Evolutionary conservation across 768 basidiomycete genomes (phyloP), one percentile per base, ranked within the genome.

Genomic region (Leccinum fibrillosum): DNA sequence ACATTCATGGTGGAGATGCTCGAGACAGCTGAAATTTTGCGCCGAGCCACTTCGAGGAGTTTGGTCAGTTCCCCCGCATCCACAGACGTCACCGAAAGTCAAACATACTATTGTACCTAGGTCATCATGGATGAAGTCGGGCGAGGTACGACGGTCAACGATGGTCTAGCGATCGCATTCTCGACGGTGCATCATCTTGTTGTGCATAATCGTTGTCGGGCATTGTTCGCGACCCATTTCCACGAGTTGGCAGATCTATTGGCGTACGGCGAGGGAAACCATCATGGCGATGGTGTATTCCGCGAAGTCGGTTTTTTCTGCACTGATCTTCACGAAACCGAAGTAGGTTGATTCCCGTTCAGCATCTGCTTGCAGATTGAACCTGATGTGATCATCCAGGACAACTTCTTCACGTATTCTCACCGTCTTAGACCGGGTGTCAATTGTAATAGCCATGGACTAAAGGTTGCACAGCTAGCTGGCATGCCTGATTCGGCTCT

Each of bases 71-170:
- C 25, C 37, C 37, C 0, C 59, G 32, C 52, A 51, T 53, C 49
- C 34, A 17, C 21, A 12, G 51, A 35, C 25, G 15, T 37, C 21
- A 32, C 11, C 1, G 30, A 59, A 34, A 42, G 11, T 53, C 52
- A 39, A 66, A 54, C 5, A 54, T 57, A 32, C 26, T 47, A 12
- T 0, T 44, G 42, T 21, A 23, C 26, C 28, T 64, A 94, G 92
- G 90, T 98, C n/a, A 95, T 99, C 61, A 95, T 99, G 92, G 96
- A 99, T 69, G 96, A 99, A 77, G 94, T 99, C n/a, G 96, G 96
- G 6, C 78, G 96, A 64, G 96, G 96, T 34, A 98, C 96, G 5
- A 94, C 94, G 0, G 86, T 94, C 8, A 85, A 85, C 59, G 95
- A 97, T 66, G 96, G 96, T 10, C 73, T 98, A 13, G 93, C 96